These are phyloP conservation scores for Misopates orontium DNA, from an alignment of 257 asterid species.

Conservation along the genomic window DNA sequence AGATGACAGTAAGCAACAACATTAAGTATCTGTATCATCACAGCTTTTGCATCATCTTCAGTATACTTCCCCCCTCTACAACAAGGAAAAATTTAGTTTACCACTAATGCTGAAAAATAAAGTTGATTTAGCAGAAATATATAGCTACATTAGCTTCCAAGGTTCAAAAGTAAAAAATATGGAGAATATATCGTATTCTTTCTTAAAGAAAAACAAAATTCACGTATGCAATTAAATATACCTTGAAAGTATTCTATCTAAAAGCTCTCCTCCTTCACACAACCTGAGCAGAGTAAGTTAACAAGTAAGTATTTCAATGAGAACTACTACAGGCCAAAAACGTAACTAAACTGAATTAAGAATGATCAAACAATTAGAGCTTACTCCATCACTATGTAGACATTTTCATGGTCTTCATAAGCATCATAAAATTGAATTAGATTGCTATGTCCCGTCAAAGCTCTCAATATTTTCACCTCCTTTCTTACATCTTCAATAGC, in stretches of 20 bases:
- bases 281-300: constrained; percentile 54
- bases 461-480: constrained; percentile 91
- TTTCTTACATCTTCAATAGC: constrained; percentile 91
- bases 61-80: constrained; percentile 84
- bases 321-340: too few species aligned
- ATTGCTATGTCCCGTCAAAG: constrained; percentile 79
- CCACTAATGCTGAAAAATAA: neutral
- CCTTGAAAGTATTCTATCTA: constrained; percentile 88
- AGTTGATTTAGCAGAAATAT: neutral
- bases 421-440: constrained; percentile 74
- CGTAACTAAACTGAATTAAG: neutral
- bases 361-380: constrained; percentile 29
- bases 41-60: constrained; percentile 83
- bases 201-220: neutral
- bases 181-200: neutral
- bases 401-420: constrained; percentile 79
- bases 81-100: neutral
- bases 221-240: constrained; percentile 16
- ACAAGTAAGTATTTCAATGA: constrained; percentile 23
- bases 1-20: constrained; percentile 86
- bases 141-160: too few species aligned
- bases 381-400: constrained; percentile 97
- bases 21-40: constrained; percentile 75
- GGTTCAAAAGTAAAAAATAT: neutral
- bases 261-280: constrained; percentile 96